phyloP scores from a whole-genome alignment of 2,329 filamentous ascomycete species.

The Keithomyces neogunnii region DNA sequence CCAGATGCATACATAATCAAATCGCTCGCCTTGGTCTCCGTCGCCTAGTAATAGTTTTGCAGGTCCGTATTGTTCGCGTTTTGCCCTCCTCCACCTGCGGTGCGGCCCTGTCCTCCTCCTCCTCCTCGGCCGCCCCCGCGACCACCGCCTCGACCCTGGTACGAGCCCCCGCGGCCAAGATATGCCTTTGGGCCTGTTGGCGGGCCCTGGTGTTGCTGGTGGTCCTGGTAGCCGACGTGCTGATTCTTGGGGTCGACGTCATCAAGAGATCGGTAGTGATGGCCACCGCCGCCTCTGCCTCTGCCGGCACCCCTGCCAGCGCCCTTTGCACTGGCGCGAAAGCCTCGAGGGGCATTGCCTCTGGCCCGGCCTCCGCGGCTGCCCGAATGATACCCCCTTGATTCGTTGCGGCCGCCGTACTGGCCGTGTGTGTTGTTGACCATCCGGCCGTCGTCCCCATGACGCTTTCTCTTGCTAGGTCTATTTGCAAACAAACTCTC shows the following conservation, averaged over 20 bases:
- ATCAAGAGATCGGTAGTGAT: slow-evolving; percentile 59
- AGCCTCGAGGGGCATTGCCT: slow-evolving; percentile 29
- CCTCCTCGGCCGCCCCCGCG: slow-evolving; percentile 11
- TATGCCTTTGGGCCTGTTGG: slow-evolving; percentile 10
- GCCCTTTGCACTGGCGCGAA: slow-evolving; percentile 31
- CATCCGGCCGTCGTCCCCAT: slow-evolving; percentile 36
- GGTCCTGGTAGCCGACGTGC: slow-evolving; percentile 42
- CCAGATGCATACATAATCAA: neutral
- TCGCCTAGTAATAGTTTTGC: slow-evolving; percentile 30
- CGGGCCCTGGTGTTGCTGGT: slow-evolving; percentile 10
- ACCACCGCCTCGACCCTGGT: slow-evolving; percentile 5
- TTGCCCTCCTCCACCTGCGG: slow-evolving; percentile 18
- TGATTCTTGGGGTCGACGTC: slow-evolving; percentile 47
- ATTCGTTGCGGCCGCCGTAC: slow-evolving; percentile 30
- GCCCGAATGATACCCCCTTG: slow-evolving; percentile 32
- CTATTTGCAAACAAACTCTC: slow-evolving; percentile 55
- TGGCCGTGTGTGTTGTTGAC: slow-evolving; percentile 24
- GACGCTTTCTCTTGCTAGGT: slow-evolving; percentile 49
- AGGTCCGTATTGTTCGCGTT: slow-evolving; percentile 22
- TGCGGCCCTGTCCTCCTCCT: slow-evolving; percentile 8
- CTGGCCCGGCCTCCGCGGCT: slow-evolving; percentile 23
- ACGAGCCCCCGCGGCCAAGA: neutral
- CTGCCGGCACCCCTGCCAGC: slow-evolving; percentile 31
- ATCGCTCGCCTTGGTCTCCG: no score
- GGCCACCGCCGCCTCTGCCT: slow-evolving; percentile 36